A percentile compares a stretch with the other conserved stretches of the same genome.
phyloP scores from a whole-genome alignment of 805 yeast genomes.

The Isabelozyma rhagii region DNA sequence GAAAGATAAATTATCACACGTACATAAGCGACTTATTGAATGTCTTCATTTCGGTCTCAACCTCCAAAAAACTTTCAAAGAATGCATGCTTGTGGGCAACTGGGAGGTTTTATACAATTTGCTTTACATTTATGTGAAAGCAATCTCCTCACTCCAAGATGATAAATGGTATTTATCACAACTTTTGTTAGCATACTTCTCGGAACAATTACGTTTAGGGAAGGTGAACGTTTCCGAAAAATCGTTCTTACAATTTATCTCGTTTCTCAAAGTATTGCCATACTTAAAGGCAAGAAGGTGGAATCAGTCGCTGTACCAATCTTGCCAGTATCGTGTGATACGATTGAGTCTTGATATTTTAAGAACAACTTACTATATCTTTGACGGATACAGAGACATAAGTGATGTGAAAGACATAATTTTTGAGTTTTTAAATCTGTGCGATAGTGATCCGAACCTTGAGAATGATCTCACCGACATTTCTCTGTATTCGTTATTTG shows the following conservation, averaged over 20 bases:
- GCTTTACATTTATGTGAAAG: conserved; percentile 25
- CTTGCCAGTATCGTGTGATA: conserved; percentile 3
- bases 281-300: conserved; percentile 4
- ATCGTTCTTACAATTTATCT: conserved; percentile 20
- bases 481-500: background rate
- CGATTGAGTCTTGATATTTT: conserved; percentile 12
- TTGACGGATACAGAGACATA: conserved; percentile 35
- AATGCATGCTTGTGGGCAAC: conserved; percentile 16
- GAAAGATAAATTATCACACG: conserved; percentile 17
- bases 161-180: conserved; percentile 28
- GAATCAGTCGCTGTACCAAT: background rate
- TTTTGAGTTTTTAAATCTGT: background rate
- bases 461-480: too few species aligned
- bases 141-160: conserved; percentile 11
- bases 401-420: conserved; percentile 5
- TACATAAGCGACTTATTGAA: conserved; percentile 24
- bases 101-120: conserved; percentile 24
- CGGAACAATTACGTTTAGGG: conserved; percentile 10
- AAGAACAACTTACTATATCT: conserved; percentile 13
- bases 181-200: conserved; percentile 16
- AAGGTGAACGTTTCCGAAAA: conserved; percentile 16
- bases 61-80: conserved; percentile 14
- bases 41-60: conserved; percentile 18
- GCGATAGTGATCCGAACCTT: background rate
- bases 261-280: conserved; percentile 10